Base-by-base conservation (phyloP, 2,329 filamentous ascomycete genomes). In the Anthostomella pinea region DNA sequence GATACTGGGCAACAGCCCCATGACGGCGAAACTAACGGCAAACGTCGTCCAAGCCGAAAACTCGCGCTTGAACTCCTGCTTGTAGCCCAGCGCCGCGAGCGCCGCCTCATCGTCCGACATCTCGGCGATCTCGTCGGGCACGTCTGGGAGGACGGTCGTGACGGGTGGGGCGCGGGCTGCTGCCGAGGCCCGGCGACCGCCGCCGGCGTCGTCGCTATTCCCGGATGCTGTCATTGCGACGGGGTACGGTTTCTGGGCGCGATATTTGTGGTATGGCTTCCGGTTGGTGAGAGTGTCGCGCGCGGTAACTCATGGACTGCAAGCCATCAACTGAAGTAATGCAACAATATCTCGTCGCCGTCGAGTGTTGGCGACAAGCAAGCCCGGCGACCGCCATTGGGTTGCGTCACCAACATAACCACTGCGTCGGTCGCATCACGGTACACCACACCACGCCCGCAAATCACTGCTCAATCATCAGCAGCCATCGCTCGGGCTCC, bases 11-110 rank as follows among this genome's bases (percentile, higher is more conserved):
- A 87, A 60, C 30, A 87, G 59, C 2, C 84, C 84, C 37, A 87
- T 65, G 8, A 87, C 82, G 6, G 84, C 82, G 57, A 87, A 87
- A 36, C 75, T 81, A 25, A 87, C 82, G 48, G 81, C 85, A 56
- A 87, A 87, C 0, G 81, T 84, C 5, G 83, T 85, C 74, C 82
- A 87, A 10, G 86, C 65, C 2, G 74, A 81, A 57, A 88, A 87
- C 52, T 87, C 83, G 53, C 84, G 72, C 63, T 68, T 68, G 55
- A 69, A 70, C 39, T 70, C 68, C 36, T 70, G 69, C 49, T 68
- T 71, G 49, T 73, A 74, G 30, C 80, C 80, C 16, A 84, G 65
- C 1, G 79, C 73, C 2, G 75, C 77, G 5, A 84, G 66, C 2
- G 73, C 72, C 36, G 80, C 77, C 48, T 83, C 79, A 52, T 83